These are phyloP conservation scores for Russula ochroleuca DNA, from an alignment of 768 basidiomycete genomes.

Conservation along the genomic window DNA sequence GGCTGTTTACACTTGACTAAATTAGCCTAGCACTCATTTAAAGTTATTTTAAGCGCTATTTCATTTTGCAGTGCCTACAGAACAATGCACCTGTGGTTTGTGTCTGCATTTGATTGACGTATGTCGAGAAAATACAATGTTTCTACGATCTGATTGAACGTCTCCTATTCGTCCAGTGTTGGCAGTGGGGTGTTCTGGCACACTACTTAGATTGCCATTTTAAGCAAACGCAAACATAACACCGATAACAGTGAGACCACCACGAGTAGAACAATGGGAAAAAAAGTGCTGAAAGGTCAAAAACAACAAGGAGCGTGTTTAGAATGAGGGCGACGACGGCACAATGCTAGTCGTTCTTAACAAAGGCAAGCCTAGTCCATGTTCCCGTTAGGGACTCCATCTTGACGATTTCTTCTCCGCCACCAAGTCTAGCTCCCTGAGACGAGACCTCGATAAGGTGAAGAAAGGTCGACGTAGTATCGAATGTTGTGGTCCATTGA, in stretches of 20 bases:
- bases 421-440: neutral
- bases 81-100: neutral
- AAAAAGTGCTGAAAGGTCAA: neutral
- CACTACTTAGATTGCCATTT: no score
- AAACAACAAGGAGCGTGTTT: neutral
- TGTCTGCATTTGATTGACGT: neutral
- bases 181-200: no score
- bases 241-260: no score
- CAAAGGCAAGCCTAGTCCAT: neutral
- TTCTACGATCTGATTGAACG: no score
- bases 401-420: neutral
- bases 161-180: no score
- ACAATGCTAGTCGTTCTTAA: neutral
- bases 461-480: no score
- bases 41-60: no score
- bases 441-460: neutral
- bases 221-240: no score
- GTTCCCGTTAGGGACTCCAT: neutral
- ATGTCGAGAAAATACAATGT: neutral
- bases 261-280: slow-evolving; percentile 2
- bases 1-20: neutral
- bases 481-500: neutral
- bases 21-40: neutral
- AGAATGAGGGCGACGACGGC: neutral
- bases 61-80: neutral